phyloP scores from a whole-genome alignment of 352 stramenopile genomes.

The Globisporangium ultimum region DNA sequence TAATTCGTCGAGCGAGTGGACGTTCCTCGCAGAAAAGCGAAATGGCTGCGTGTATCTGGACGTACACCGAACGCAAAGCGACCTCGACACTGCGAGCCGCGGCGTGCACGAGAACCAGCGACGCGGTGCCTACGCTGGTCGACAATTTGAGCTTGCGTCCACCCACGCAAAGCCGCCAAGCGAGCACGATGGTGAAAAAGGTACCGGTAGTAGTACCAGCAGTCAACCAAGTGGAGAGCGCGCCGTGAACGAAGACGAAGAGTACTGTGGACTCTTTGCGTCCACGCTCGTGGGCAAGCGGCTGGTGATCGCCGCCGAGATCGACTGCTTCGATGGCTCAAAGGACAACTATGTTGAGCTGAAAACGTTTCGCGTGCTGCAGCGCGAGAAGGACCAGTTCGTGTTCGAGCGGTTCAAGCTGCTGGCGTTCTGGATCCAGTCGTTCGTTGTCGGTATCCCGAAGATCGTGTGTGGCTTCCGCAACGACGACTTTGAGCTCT shows the following conservation, averaged over 20 bases:
- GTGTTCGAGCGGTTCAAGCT: conserved; percentile 80
- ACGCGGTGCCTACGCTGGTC: conserved; percentile 61
- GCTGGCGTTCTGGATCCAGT: conserved; percentile 85
- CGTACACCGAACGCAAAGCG: conserved; percentile 41
- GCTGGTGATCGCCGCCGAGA: conserved; percentile 58
- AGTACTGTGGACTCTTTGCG: conserved; percentile 71
- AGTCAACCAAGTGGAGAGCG: conserved; percentile 11
- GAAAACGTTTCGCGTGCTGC: conserved; percentile 62
- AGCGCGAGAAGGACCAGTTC: conserved; percentile 60
- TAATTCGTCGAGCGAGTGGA: conserved; percentile 74
- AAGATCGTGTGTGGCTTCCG: conserved; percentile 76
- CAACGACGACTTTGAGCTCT: conserved; percentile 50
- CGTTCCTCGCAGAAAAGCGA: conserved; percentile 51
- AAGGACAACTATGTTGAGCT: conserved; percentile 54
- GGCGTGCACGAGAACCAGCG: conserved; percentile 50
- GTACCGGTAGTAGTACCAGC: not conserved
- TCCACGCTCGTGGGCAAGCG: conserved; percentile 47
- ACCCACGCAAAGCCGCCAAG: conserved; percentile 15
- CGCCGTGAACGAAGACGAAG: conserved; percentile 52
- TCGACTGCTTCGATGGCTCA: conserved; percentile 49
- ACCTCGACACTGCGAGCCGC: conserved; percentile 31
- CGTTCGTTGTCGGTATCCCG: conserved; percentile 66
- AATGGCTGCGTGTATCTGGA: conserved; percentile 61
- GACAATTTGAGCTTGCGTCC: conserved; percentile 65
- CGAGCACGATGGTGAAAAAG: not conserved